Base-by-base conservation (phyloP, 1,284 basidiomycete genomes). In the Ustilago sp. region DNA sequence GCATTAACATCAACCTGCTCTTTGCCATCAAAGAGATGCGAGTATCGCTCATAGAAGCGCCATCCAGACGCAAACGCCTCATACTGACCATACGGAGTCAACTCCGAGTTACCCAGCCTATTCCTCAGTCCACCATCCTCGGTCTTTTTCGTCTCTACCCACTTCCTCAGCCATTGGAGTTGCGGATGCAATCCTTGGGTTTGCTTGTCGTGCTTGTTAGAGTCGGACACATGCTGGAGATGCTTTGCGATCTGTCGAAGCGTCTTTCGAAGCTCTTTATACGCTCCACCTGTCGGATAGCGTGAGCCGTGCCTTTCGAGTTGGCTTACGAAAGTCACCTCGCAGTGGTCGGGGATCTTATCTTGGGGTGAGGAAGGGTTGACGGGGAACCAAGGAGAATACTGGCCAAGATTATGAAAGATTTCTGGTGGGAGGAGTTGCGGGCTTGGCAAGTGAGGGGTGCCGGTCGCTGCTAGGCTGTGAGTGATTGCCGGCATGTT, bases 321-420 rank as follows among this genome's bases (percentile, higher is more conserved):
- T 59, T 73, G 74, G 43, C 63, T 73, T 59, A 77, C 74, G 57
- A 73, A 77, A 7, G 59, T 68, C 4, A 77, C 74, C 9, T 53
- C 39, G 56, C 74, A 77, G 34, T 45, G 45, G 7, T 63, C 47
- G 2, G 48, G 52, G 4, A 32, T 4, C 2, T 35, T 31, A 5
- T 5, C 23, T 2, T 63, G 15, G 4, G 35, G 5, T 11, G 53
- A n/a, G 0, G 32, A n/a, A 12, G 11, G 9, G 13, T 60, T 45
- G 2, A 58, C 69, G 3, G 68, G 60, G 17, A 73, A 77, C 74
- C 74, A 77, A 9, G 74, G 74, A 8, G 74, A 77, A 45, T 77
- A 77, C 23, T 77, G 74, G 38, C 74, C 74, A 8, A 77, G 63
- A 45, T 77, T 65, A 56, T 77, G 74, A 11, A 77, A 77, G 50